These are phyloP conservation scores for Beauveria rudraprayagi DNA, from an alignment of 2,329 filamentous ascomycete species.

Conservation along the genomic window DNA sequence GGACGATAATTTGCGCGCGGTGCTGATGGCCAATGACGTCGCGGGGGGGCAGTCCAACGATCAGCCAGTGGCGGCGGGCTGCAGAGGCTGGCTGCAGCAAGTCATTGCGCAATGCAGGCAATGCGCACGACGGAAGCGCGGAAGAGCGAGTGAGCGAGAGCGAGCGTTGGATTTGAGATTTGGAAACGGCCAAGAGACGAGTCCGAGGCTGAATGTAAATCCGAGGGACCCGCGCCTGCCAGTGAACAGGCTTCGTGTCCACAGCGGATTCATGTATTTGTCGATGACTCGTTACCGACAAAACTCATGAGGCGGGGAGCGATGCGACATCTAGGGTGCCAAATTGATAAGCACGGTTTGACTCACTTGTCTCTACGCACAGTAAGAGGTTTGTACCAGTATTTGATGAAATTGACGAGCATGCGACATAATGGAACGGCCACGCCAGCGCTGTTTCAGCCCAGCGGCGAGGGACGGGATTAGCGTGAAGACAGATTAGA, in stretches of 20 bases:
- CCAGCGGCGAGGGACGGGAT: background rate
- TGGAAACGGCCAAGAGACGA: background rate
- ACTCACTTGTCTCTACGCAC: background rate
- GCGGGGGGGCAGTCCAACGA: too few species aligned
- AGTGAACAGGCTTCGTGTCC: background rate
- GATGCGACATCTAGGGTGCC: background rate
- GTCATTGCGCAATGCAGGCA: too few species aligned
- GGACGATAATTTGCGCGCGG: too few species aligned
- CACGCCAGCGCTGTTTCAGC: constrained; percentile 6
- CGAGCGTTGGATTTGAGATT: background rate
- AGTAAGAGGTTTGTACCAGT: background rate
- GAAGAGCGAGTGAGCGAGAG: background rate
- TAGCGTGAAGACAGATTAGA: background rate
- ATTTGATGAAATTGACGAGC: background rate
- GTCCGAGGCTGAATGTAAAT: constrained; percentile 1
- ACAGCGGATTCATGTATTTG: background rate
- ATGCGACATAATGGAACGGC: background rate
- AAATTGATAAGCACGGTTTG: background rate
- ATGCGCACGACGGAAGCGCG: background rate
- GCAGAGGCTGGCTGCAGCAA: too few species aligned
- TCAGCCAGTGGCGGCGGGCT: too few species aligned
- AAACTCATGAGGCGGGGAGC: background rate
- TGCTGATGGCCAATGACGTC: too few species aligned
- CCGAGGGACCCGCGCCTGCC: background rate
- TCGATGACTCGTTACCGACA: background rate